Percentiles rank a stretch among this genome's conserved stretches.
These are phyloP conservation scores for Aspergillus sp. DNA, from an alignment of 2,329 filamentous ascomycete species.

Conservation along the genomic window DNA sequence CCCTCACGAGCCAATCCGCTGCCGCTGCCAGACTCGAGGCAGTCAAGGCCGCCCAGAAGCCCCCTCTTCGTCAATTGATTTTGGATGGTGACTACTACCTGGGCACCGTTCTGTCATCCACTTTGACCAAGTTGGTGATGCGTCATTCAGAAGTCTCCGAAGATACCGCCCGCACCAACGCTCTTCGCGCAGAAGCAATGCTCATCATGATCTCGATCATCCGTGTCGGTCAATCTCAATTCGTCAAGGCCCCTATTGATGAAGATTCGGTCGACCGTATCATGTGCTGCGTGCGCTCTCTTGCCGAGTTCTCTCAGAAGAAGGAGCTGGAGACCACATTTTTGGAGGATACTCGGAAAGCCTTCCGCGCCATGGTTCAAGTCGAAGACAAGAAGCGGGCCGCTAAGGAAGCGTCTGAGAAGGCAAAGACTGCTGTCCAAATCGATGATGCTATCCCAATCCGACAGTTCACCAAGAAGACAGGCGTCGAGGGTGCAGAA, in stretches of 20 bases:
- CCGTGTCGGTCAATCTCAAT: slow-evolving; percentile 96
- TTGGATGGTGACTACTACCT: slow-evolving; percentile 97
- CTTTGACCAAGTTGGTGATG: slow-evolving; percentile 96
- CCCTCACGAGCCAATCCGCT: slow-evolving; percentile 86
- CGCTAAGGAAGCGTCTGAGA: slow-evolving; percentile 88
- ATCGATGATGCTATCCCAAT: slow-evolving; percentile 94
- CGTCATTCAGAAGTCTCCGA: slow-evolving; percentile 89
- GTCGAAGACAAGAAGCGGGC: slow-evolving; percentile 96
- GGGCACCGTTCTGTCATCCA: slow-evolving; percentile 89
- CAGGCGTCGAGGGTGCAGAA: slow-evolving; percentile 72
- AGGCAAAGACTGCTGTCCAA: slow-evolving; percentile 88
- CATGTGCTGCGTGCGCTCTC: slow-evolving; percentile 91
- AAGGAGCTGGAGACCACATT: slow-evolving; percentile 91
- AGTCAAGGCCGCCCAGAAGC: slow-evolving; percentile 95
- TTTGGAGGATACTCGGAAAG: slow-evolving; percentile 88
- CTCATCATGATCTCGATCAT: slow-evolving; percentile 99
- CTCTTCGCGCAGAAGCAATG: slow-evolving; percentile 94
- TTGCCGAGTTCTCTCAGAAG: slow-evolving; percentile 83
- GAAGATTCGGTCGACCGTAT: slow-evolving; percentile 98
- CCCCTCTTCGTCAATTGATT: slow-evolving; percentile 87
- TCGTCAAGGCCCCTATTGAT: slow-evolving; percentile 94
- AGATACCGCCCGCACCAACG: slow-evolving; percentile 83
- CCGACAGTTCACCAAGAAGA: slow-evolving; percentile 89
- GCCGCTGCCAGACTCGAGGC: slow-evolving; percentile 89
- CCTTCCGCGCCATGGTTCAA: slow-evolving; percentile 95